Conservation (phyloP, 768 basidiomycete genomes). For the Psilocybe subaeruginosa region DNA sequence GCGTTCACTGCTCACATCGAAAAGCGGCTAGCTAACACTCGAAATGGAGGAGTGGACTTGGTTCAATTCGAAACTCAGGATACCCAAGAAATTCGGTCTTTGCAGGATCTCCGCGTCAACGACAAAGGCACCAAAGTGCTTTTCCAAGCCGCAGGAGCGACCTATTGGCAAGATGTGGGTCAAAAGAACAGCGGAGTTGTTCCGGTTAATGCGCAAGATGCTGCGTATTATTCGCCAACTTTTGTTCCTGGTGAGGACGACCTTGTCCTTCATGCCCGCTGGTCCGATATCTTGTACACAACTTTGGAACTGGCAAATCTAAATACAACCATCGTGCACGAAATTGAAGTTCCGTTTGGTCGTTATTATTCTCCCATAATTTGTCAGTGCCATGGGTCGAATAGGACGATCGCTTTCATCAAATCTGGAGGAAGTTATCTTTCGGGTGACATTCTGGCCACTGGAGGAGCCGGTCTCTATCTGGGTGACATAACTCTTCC, state of each 20-base stretch:
- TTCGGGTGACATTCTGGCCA: conserved; percentile 68
- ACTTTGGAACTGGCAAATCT: conserved; percentile 68
- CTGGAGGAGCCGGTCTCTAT: conserved; percentile 65
- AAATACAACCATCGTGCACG: conserved; percentile 41
- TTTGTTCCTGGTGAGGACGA: conserved; percentile 56
- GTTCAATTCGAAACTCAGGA: conserved; percentile 53
- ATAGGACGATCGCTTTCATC: conserved; percentile 61
- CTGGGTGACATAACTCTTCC: conserved; percentile 62
- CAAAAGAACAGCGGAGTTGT: conserved; percentile 35
- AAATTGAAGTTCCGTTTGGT: conserved; percentile 63
- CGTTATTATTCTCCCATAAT: conserved; percentile 66
- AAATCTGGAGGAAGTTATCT: conserved; percentile 62
- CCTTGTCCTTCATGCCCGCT: conserved; percentile 65
- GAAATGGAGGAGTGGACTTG: conserved; percentile 50
- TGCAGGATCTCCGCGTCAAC: conserved; percentile 63
- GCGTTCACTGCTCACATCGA: conserved; percentile 66
- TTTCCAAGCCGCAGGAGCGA: conserved; percentile 71
- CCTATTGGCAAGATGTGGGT: conserved; percentile 50
- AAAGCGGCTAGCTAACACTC: conserved; percentile 66
- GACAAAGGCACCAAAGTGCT: conserved; percentile 53
- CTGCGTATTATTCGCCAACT: conserved; percentile 68
- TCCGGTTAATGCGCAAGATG: conserved; percentile 49
- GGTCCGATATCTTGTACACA: conserved; percentile 67
- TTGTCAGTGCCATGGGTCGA: conserved; percentile 43
- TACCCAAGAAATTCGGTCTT: conserved; percentile 60